phyloP scores from a whole-genome alignment of 257 asterid genomes.

The Verbena officinalis region DNA sequence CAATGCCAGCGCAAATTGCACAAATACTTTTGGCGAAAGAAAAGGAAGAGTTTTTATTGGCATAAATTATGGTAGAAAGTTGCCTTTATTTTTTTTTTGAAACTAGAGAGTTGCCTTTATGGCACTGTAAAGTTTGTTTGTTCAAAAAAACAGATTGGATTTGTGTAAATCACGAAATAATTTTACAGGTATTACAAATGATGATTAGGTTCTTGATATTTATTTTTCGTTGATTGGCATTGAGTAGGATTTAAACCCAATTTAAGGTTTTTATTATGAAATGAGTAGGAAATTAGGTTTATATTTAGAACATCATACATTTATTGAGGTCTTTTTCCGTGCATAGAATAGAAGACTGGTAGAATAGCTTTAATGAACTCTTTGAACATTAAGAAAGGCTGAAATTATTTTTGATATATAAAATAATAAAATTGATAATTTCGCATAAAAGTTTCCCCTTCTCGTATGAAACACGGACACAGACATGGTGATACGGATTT shows the following conservation, averaged over 20 bases:
- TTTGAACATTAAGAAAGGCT: no score
- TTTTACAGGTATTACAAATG: no score
- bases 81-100: no score
- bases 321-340: background rate
- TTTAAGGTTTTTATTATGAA: background rate
- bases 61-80: conserved; percentile 23
- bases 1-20: conserved; percentile 17
- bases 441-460: no score
- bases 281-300: background rate
- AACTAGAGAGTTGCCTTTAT: conserved; percentile 30
- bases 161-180: no score
- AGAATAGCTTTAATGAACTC: background rate
- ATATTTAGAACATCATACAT: background rate
- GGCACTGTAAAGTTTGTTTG: conserved; percentile 16
- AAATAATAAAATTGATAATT: no score
- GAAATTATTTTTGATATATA: no score
- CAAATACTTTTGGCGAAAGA: background rate
- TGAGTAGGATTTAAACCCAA: background rate
- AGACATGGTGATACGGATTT: no score
- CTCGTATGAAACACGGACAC: no score
- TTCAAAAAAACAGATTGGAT: no score
- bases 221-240: no score
- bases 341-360: background rate
- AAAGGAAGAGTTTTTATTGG: conserved; percentile 8
- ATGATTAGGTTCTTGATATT: no score